Percentiles rank a stretch among this genome's conserved stretches.
Conservation (phyloP, 352 stramenopile genomes). For the Globisporangium cederbergense region DNA sequence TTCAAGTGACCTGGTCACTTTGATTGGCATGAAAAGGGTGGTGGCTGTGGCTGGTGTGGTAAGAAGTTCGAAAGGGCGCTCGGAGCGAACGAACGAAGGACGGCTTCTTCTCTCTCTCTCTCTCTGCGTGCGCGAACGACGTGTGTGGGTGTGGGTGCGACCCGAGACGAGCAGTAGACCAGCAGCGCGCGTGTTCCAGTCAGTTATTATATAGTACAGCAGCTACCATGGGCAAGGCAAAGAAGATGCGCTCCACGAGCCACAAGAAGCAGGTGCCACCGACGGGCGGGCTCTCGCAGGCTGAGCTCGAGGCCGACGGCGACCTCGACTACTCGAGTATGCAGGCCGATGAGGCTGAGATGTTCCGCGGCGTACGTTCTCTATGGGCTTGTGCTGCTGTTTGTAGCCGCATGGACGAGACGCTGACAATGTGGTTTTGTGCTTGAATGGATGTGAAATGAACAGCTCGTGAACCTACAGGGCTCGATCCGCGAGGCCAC, state of each 20-base stretch:
- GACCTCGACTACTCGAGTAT: slow-evolving; percentile 44
- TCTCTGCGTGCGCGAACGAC: no score
- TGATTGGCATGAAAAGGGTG: slow-evolving; percentile 4
- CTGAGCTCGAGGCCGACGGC: slow-evolving; percentile 47
- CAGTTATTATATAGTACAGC: background rate
- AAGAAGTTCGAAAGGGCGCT: slow-evolving; percentile 6
- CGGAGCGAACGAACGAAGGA: background rate
- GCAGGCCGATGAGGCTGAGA: slow-evolving; percentile 52
- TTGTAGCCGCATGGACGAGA: background rate
- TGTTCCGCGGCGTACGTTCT: slow-evolving; percentile 58
- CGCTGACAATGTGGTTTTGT: background rate
- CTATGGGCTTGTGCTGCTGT: background rate
- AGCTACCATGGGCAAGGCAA: slow-evolving; percentile 79
- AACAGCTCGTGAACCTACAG: slow-evolving; percentile 63
- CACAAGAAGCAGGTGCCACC: slow-evolving; percentile 79
- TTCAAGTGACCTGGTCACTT: background rate
- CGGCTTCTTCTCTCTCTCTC: no score
- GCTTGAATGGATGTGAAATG: background rate
- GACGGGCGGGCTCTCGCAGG: slow-evolving; percentile 48
- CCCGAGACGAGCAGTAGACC: background rate
- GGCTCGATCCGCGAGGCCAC: slow-evolving; percentile 82
- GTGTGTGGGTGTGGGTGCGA: background rate
- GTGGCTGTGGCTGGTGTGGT: slow-evolving; percentile 9
- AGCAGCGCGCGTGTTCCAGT: background rate
- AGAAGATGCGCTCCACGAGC: slow-evolving; percentile 81